Conservation (phyloP, 129 eudicot genomes). For the Daucus carota region DNA sequence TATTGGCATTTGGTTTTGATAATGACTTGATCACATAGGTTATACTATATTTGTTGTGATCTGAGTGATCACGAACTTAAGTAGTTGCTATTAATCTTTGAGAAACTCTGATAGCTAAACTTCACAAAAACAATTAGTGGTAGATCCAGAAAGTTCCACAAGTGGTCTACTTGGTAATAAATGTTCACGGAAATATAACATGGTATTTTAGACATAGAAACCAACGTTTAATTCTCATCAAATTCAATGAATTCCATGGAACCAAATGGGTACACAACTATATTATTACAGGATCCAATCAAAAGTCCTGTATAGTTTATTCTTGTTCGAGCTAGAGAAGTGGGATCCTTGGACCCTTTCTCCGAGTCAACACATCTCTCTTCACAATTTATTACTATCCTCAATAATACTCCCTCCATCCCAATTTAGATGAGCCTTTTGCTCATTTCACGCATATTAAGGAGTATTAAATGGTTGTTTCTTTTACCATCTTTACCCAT, state of each 20-base stretch:
- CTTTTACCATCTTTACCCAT: too few species aligned
- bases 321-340: background rate
- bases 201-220: too few species aligned
- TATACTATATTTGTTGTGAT: background rate
- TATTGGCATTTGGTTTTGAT: too few species aligned
- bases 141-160: background rate
- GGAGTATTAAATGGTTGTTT: too few species aligned
- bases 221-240: background rate
- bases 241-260: background rate
- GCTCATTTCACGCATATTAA: too few species aligned
- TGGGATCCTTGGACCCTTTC: background rate
- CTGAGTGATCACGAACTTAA: background rate
- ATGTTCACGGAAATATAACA: too few species aligned
- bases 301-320: background rate
- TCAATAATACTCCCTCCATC: too few species aligned
- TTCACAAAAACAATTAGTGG: background rate
- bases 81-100: background rate
- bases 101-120: background rate
- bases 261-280: background rate
- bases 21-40: too few species aligned
- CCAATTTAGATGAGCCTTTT: too few species aligned
- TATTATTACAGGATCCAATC: background rate
- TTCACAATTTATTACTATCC: background rate
- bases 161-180: too few species aligned
- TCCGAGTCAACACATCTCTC: background rate